Percentiles rank a stretch among this genome's conserved stretches.
These are phyloP conservation scores for Cystoisospora suis DNA, from an alignment of 169 alveolate genomes.

Conservation along the genomic window DNA sequence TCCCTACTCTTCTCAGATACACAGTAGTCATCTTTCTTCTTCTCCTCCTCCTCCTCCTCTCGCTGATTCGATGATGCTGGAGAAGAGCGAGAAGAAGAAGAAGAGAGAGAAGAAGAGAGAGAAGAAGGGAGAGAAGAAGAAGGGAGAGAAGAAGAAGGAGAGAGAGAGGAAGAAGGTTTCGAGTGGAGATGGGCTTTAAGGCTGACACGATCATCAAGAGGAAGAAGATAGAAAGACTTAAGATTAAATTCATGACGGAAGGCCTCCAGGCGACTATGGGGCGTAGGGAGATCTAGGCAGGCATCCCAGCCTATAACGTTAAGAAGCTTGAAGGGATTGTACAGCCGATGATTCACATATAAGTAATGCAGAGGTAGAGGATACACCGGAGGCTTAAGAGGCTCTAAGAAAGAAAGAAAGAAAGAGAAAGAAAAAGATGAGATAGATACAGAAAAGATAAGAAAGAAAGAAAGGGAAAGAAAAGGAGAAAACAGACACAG, in stretches of 20 bases:
- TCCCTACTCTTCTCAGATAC: too few relatives aligned
- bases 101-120: neutral
- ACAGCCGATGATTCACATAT: constrained; percentile 31
- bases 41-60: too few relatives aligned
- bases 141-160: neutral
- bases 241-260: constrained; percentile 12
- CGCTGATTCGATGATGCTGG: too few relatives aligned
- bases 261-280: constrained; percentile 33
- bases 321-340: constrained; percentile 12
- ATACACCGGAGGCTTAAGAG: constrained; percentile 24
- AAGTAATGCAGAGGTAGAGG: constrained; percentile 19
- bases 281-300: constrained; percentile 37
- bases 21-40: too few relatives aligned
- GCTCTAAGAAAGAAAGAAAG: neutral
- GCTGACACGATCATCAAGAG: constrained; percentile 24
- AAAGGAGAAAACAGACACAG: neutral
- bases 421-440: neutral
- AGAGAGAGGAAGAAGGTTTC: neutral
- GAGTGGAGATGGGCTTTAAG: neutral
- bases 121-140: neutral
- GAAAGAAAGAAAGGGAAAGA: neutral
- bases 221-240: constrained; percentile 10
- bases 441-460: neutral
- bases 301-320: constrained; percentile 42
- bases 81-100: neutral